A percentile compares a stretch with the other conserved stretches of the same genome.
Conservation (phyloP, 176 grass and related monocot species). For the Thalia dealbata region DNA sequence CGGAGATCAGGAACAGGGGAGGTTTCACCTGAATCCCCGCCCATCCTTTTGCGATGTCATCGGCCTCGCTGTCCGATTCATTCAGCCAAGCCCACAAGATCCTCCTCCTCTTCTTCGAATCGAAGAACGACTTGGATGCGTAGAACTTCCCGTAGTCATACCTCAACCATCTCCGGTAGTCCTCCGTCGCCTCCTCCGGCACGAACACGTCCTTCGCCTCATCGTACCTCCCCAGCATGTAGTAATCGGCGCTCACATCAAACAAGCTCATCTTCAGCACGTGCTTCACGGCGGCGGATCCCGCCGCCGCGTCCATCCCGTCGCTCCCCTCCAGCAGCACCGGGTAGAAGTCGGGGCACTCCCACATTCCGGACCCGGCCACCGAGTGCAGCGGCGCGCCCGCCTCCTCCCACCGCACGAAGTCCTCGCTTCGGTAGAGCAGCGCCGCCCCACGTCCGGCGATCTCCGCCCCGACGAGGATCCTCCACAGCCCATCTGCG, state of each 20-base stretch:
- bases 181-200: slow-evolving; percentile 41
- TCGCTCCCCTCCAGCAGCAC: slow-evolving; percentile 26
- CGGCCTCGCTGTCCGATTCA: slow-evolving; percentile 48
- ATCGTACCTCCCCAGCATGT: slow-evolving; percentile 62
- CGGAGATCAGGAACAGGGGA: neutral
- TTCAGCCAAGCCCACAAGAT: slow-evolving; percentile 71
- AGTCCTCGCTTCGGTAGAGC: slow-evolving; percentile 42
- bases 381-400: slow-evolving; percentile 27
- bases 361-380: slow-evolving; percentile 16
- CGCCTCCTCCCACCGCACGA: slow-evolving; percentile 36
- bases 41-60: slow-evolving; percentile 70
- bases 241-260: slow-evolving; percentile 36
- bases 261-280: slow-evolving; percentile 70
- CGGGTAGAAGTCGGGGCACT: slow-evolving; percentile 76
- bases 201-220: slow-evolving; percentile 43
- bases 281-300: slow-evolving; percentile 24
- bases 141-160: slow-evolving; percentile 83
- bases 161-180: slow-evolving; percentile 48
- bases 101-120: slow-evolving; percentile 45
- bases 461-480: no score
- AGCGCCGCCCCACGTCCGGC: slow-evolving; percentile 22
- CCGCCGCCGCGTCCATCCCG: slow-evolving; percentile 27
- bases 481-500: slow-evolving; percentile 45
- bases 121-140: slow-evolving; percentile 79
- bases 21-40: slow-evolving; percentile 61